phyloP scores from a whole-genome alignment of 2,329 filamentous ascomycete genomes.

The Parastagonospora avenae region DNA sequence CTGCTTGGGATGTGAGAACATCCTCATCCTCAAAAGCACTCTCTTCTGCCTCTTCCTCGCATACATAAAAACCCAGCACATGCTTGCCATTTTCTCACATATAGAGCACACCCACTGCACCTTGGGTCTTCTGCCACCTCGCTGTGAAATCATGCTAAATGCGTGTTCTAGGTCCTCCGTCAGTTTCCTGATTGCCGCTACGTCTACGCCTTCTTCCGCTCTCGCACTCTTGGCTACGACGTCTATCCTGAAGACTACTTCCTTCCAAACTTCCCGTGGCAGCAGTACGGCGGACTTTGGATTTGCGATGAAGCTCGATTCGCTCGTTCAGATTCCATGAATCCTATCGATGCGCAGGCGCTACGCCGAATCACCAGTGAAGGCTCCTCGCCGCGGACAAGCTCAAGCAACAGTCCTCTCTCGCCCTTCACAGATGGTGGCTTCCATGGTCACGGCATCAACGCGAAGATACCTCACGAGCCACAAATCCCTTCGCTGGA shows the following conservation, averaged over 20 bases:
- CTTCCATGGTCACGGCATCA: conserved; percentile 10
- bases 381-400: conserved; percentile 21
- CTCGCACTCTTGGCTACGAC: conserved; percentile 44
- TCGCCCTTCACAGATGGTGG: conserved; percentile 20
- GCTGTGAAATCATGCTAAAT: conserved; percentile 27
- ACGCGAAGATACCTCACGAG: conserved; percentile 1
- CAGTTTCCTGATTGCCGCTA: conserved; percentile 45
- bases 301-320: conserved; percentile 46
- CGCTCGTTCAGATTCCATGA: conserved; percentile 33
- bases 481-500: conserved; percentile 15
- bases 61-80: conserved; percentile 23
- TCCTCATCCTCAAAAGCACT: conserved; percentile 2
- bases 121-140: not conserved
- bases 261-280: conserved; percentile 46
- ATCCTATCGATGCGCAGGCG: conserved; percentile 27
- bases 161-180: conserved; percentile 38
- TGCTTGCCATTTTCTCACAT: conserved; percentile 13
- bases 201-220: conserved; percentile 47
- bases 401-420: conserved; percentile 16
- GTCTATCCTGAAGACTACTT: conserved; percentile 48
- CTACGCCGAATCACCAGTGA: conserved; percentile 39
- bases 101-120: conserved; percentile 6
- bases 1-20: conserved; percentile 49
- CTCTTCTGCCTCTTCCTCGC: conserved; percentile 1
- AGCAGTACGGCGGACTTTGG: conserved; percentile 46